These are phyloP conservation scores for Pichia sp. DNA, from an alignment of 1,139 yeast species.

Conservation along the genomic window DNA sequence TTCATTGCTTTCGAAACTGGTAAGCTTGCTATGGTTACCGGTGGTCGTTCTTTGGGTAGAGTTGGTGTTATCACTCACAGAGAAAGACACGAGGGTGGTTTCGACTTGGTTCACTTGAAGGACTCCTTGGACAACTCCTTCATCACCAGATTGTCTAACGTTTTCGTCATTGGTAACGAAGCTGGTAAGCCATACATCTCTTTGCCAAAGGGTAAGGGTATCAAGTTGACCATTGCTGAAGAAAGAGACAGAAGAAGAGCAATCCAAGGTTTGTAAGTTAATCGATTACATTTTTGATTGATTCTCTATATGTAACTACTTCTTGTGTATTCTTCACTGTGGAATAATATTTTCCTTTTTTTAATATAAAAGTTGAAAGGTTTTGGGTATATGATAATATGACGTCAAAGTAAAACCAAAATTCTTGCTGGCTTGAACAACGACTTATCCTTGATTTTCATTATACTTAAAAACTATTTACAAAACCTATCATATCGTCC, in stretches of 20 bases:
- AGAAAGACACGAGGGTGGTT: slow-evolving; percentile 99
- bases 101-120: slow-evolving; percentile 98
- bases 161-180: slow-evolving; percentile 90
- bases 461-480: neutral
- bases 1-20: slow-evolving; percentile 95
- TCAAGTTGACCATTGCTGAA: slow-evolving; percentile 94
- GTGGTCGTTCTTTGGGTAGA: slow-evolving; percentile 99
- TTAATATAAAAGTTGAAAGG: slow-evolving; percentile 9
- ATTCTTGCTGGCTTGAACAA: neutral
- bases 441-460: neutral
- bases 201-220: slow-evolving; percentile 99
- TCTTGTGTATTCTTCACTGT: slow-evolving; percentile 10
- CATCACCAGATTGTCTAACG: slow-evolving; percentile 97
- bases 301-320: slow-evolving; percentile 3
- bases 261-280: slow-evolving; percentile 44
- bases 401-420: neutral
- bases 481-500: neutral
- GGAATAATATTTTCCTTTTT: slow-evolving; percentile 15
- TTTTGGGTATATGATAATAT: slow-evolving; percentile 12
- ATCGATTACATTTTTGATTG: slow-evolving; percentile 3
- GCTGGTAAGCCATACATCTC: slow-evolving; percentile 96
- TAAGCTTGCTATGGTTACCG: slow-evolving; percentile 94
- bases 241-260: slow-evolving; percentile 99
- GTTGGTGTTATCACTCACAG: slow-evolving; percentile 97
- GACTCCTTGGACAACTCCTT: slow-evolving; percentile 96